Evolutionary conservation across 192 early-diverging fungal species (phyloP).

Genomic region (Linnemannia schmuckeri): DNA sequence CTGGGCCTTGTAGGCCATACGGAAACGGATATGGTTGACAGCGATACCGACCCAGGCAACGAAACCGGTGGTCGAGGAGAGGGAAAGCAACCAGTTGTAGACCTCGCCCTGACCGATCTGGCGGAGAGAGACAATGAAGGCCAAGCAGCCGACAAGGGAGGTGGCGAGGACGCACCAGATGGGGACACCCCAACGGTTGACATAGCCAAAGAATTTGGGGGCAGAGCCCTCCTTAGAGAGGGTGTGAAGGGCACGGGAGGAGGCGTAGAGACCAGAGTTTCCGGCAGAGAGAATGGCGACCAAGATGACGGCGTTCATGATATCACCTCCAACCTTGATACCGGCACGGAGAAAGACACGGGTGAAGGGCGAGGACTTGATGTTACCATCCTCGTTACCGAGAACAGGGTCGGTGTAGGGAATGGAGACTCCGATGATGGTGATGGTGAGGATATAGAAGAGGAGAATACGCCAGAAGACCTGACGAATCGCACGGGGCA

Average conservation of each 20-base stretch:
- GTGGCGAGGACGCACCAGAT: slow-evolving; percentile 64
- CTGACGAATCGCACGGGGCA: slow-evolving; percentile 73
- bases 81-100: slow-evolving; percentile 71
- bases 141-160: slow-evolving; percentile 66
- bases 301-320: slow-evolving; percentile 78
- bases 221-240: slow-evolving; percentile 83
- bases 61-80: slow-evolving; percentile 82
- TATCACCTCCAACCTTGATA: slow-evolving; percentile 66
- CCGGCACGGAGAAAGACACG: slow-evolving; percentile 72
- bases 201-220: slow-evolving; percentile 67
- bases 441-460: slow-evolving; percentile 84
- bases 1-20: slow-evolving; percentile 79
- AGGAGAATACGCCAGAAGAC: slow-evolving; percentile 88
- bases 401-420: slow-evolving; percentile 73
- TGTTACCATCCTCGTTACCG: slow-evolving; percentile 56
- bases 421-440: slow-evolving; percentile 85
- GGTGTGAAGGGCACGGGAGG: slow-evolving; percentile 80
- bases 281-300: slow-evolving; percentile 59
- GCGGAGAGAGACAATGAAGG: slow-evolving; percentile 64
- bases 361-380: slow-evolving; percentile 73
- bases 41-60: slow-evolving; percentile 86
- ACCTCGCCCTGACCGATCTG: slow-evolving; percentile 31
- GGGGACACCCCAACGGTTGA: slow-evolving; percentile 73
- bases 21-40: slow-evolving; percentile 84
- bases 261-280: slow-evolving; percentile 88